Evolutionary conservation across 495 filamentous ascomycete genomes (phyloP), one percentile per base, ranked within the genome.

Genomic region (Trichoderma reesei): DNA sequence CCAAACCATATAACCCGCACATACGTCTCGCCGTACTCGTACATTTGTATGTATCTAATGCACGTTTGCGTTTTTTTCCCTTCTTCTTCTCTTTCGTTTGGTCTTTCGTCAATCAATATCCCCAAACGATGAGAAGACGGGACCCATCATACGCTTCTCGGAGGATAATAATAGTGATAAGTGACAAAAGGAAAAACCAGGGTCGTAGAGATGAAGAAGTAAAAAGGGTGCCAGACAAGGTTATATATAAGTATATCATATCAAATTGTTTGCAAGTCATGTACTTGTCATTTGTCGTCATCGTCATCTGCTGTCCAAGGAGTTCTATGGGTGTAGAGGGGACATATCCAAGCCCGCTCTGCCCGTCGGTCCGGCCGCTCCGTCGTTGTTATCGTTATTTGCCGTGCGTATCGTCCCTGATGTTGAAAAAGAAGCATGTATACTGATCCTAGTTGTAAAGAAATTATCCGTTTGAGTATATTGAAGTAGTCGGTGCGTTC

Each of bases 321-420:
- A n/a, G 9, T 34, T 11, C 18, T 56, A 33, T 34, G 31, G 14
- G 51, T 34, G 14, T 33, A 56, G 34, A 11, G 51, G 51, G 5
- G n/a, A n/a, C n/a, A n/a, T 56, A 56, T 56, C 51, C 51, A 56
- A 56, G 14, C 51, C 51, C n/a, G 51, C 31, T 56, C 34, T 56
- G 7, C 51, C 51, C 26, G 51, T 26, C 51, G n/a, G 51, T 56
- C 51, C 34, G 9, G 51, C 51, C 51, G 16, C 31, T 56, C 20
- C 51, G 51, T 56, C 51, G 51, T 56, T 56, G 44, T 18, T 56
- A n/a, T 56, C 51, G 51, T 56, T n/a, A 56, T 56, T 48, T 51
- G 51, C 51, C 51, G 51, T 56, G 51, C 51, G 51, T 56, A 34
- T 56, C 51, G 34, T 56, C 51, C 51, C 26, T 34, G 9, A 56